Conservation (phyloP, 2,329 filamentous ascomycete species). For the Fusarium cicatricum region DNA sequence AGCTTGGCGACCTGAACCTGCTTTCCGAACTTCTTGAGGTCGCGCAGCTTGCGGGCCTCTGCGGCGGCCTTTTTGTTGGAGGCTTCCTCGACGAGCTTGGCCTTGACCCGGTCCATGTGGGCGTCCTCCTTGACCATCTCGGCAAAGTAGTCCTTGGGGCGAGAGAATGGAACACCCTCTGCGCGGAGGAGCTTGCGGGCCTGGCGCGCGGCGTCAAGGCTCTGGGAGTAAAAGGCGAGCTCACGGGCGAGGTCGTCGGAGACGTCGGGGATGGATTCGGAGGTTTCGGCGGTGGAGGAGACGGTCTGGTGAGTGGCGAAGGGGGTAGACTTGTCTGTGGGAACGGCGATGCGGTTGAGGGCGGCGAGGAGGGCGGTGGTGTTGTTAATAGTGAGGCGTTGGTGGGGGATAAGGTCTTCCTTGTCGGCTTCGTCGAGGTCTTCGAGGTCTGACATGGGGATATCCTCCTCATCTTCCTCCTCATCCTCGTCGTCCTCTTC, state of each 20-base stretch:
- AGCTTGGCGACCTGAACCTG: slow-evolving; percentile 96
- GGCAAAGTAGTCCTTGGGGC: slow-evolving; percentile 94
- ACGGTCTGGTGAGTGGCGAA: slow-evolving; percentile 88
- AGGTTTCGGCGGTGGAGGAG: slow-evolving; percentile 70
- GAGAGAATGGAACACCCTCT: slow-evolving; percentile 85
- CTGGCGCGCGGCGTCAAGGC: slow-evolving; percentile 77
- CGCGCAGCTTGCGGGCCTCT: slow-evolving; percentile 89
- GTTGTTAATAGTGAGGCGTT: slow-evolving; percentile 97
- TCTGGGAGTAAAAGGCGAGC: slow-evolving; percentile 91
- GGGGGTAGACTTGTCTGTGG: slow-evolving; percentile 70
- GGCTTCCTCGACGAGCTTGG: slow-evolving; percentile 90
- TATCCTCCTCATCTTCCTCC: slow-evolving; percentile 83
- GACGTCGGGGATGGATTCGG: slow-evolving; percentile 76
- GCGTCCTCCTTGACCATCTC: slow-evolving; percentile 99
- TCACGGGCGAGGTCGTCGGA: slow-evolving; percentile 94
- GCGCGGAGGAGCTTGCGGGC: slow-evolving; percentile 79
- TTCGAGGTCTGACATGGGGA: slow-evolving; percentile 87
- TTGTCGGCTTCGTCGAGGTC: slow-evolving; percentile 80
- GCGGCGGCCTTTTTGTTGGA: slow-evolving; percentile 90
- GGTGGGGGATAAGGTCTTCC: slow-evolving; percentile 87
- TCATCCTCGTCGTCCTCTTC: slow-evolving; percentile 62
- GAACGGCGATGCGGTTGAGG: slow-evolving; percentile 78
- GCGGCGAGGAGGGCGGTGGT: slow-evolving; percentile 83
- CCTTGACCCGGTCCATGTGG: slow-evolving; percentile 97
- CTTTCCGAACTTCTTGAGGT: slow-evolving; percentile 99